Base-by-base conservation (phyloP, 495 filamentous ascomycete genomes). In the Lophiotrema nucula region DNA sequence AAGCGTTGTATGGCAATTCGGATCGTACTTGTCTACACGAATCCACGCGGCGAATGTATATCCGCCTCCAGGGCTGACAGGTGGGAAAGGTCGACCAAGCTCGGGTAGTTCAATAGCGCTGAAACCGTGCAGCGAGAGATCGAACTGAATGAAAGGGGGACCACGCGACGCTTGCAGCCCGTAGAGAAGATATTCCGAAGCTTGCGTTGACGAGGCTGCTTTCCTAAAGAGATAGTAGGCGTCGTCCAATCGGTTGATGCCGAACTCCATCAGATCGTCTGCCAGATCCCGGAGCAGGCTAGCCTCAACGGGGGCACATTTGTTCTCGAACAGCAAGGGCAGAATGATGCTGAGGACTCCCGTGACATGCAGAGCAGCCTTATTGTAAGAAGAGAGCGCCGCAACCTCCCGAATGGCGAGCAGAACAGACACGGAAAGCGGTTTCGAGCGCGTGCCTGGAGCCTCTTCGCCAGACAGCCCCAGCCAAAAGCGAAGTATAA, bases 1-100 rank as follows among this genome's bases (percentile, higher is more conserved):
- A 5, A 98, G 77, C 2, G 93, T 98, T 0, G 93, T 97, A 71
- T 97, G 95, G 13, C 87, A 86, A 26, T 79, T 83, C 1, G 79
- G 68, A 69, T 98, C 93, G 72, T 93, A 97, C 42, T 82, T 77
- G 66, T 96, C 89, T 48, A 97, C 83, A 38, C 85, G 83, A 18
- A 96, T 79, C 93, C 93, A 98, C 3, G 86, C 82, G 38, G 88
- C 79, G 56, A 97, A 84, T 1, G 90, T 95, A 73, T 96, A 98
- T 15, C 93, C 93, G 33, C 78, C 72, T 22, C 83, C 81, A 15
- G 87, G 83, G 16, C 82, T 79, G 27, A 79, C 76, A 13, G 88
- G 86, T 5, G 95, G 93, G 65, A 98, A 98, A 15, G 84, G 73
- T 23, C 88, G 83, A 11, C 88, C 89, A 41, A 97, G 73, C 12